A percentile compares a stretch with the other conserved stretches of the same genome.
Conservation (phyloP, 2,329 filamentous ascomycete species). For the Aspergillus arachidicola region DNA sequence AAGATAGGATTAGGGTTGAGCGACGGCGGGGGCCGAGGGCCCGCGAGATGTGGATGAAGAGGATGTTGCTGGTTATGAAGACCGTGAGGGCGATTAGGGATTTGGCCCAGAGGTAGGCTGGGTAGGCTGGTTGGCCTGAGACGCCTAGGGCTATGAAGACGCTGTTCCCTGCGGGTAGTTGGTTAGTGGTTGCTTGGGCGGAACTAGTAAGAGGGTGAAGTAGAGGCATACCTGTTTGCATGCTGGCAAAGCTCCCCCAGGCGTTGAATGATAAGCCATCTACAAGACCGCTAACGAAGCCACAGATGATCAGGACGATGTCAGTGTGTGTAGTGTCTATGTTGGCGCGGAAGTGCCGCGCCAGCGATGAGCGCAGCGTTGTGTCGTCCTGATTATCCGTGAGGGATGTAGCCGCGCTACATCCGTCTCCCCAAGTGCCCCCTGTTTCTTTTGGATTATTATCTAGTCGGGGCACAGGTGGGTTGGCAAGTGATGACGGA, state of each 20-base stretch:
- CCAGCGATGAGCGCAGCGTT: slow-evolving; percentile 17
- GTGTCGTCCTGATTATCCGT: slow-evolving; percentile 20
- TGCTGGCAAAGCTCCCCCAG: slow-evolving; percentile 47
- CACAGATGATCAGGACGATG: slow-evolving; percentile 37
- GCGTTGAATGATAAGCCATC: slow-evolving; percentile 46
- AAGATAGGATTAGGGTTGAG: slow-evolving; percentile 42
- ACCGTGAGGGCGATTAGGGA: slow-evolving; percentile 43
- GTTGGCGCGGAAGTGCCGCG: slow-evolving; percentile 24
- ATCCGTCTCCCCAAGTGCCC: slow-evolving; percentile 25
- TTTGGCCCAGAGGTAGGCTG: slow-evolving; percentile 46
- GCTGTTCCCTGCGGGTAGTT: slow-evolving; percentile 39
- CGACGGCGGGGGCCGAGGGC: slow-evolving; percentile 37
- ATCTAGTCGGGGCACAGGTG: slow-evolving; percentile 1
- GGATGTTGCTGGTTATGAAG: slow-evolving; percentile 43
- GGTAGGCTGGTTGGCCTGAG: slow-evolving; percentile 44
- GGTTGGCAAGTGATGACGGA: slow-evolving; percentile 9
- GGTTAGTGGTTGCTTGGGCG: background rate
- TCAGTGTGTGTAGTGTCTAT: slow-evolving; percentile 31
- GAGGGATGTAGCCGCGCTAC: slow-evolving; percentile 28
- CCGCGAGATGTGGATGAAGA: slow-evolving; percentile 42
- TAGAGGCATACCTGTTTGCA: slow-evolving; percentile 42
- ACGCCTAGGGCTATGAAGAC: slow-evolving; percentile 47
- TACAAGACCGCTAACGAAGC: slow-evolving; percentile 43
- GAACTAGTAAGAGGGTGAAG: background rate
- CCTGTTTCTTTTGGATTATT: slow-evolving; percentile 21